Evolutionary conservation across 306 rosid species (phyloP).

Genomic region (Quercus rubra): DNA sequence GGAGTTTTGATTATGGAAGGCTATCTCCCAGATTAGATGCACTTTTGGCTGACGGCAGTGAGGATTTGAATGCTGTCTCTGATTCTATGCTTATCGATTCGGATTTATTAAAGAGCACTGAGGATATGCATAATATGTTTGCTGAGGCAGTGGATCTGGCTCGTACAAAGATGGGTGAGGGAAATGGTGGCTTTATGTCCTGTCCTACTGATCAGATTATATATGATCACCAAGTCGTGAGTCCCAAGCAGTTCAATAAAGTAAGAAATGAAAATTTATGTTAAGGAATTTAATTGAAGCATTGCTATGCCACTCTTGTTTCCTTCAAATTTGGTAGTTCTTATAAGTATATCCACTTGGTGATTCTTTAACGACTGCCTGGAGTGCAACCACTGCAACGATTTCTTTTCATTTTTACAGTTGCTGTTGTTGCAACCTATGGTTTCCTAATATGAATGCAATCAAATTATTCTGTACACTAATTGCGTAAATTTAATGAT

Average conservation of each 20-base stretch:
- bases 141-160: slow-evolving; percentile 9
- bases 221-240: slow-evolving; percentile 13
- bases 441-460: neutral
- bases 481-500: neutral
- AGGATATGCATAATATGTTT: slow-evolving; percentile 20
- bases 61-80: slow-evolving; percentile 35
- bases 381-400: neutral
- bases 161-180: slow-evolving; percentile 11
- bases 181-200: slow-evolving; percentile 4
- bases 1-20: slow-evolving; percentile 46
- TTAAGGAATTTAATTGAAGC: neutral
- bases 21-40: slow-evolving; percentile 61
- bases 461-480: neutral
- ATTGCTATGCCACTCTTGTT: neutral
- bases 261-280: slow-evolving; percentile 23
- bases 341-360: neutral
- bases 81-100: neutral
- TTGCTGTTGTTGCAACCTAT: neutral
- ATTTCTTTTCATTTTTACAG: neutral
- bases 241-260: slow-evolving; percentile 28
- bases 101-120: slow-evolving; percentile 6
- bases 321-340: neutral
- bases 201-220: slow-evolving; percentile 8
- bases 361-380: neutral
- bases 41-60: slow-evolving; percentile 55